Evolutionary conservation across 2,329 filamentous ascomycete genomes (phyloP).

Genomic region (Sporothrix curviconia): DNA sequence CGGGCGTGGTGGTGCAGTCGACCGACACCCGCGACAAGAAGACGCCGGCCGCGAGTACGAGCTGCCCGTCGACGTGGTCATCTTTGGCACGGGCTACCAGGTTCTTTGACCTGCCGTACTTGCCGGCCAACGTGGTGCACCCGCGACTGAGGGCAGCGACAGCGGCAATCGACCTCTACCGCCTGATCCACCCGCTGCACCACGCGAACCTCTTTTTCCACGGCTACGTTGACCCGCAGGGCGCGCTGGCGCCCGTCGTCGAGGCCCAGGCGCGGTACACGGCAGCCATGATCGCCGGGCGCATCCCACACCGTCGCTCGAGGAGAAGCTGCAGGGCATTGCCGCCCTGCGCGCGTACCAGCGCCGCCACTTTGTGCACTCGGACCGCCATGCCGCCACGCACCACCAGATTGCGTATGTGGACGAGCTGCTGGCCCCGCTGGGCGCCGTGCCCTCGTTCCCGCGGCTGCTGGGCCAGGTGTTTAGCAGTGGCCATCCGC

Average conservation of each 20-base stretch:
- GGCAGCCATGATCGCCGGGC: conserved; percentile 25
- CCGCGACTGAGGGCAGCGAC: conserved; percentile 19
- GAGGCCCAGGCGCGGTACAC: conserved; percentile 32
- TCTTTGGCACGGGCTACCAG: conserved; percentile 31
- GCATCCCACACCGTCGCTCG: conserved; percentile 23
- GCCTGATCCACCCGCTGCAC: conserved; percentile 26
- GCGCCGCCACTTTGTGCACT: conserved; percentile 25
- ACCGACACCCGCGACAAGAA: neutral
- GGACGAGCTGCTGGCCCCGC: conserved; percentile 28
- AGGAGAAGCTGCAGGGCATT: conserved; percentile 26
- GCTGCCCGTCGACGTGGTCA: conserved; percentile 27
- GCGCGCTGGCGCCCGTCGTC: conserved; percentile 27
- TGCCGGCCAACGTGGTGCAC: conserved; percentile 22
- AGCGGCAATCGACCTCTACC: conserved; percentile 28
- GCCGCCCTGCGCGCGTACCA: conserved; percentile 23
- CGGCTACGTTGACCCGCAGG: conserved; percentile 28
- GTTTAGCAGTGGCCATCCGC: conserved; percentile 24
- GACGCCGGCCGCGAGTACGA: neutral
- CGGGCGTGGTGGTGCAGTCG: neutral
- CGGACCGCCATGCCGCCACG: conserved; percentile 27
- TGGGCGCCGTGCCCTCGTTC: conserved; percentile 29
- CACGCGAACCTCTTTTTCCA: conserved; percentile 30
- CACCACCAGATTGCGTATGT: conserved; percentile 27
- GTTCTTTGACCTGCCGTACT: conserved; percentile 23
- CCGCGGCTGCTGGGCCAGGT: conserved; percentile 23